phyloP scores from a whole-genome alignment of 2,329 filamentous ascomycete genomes.

The Xylaria sp. region DNA sequence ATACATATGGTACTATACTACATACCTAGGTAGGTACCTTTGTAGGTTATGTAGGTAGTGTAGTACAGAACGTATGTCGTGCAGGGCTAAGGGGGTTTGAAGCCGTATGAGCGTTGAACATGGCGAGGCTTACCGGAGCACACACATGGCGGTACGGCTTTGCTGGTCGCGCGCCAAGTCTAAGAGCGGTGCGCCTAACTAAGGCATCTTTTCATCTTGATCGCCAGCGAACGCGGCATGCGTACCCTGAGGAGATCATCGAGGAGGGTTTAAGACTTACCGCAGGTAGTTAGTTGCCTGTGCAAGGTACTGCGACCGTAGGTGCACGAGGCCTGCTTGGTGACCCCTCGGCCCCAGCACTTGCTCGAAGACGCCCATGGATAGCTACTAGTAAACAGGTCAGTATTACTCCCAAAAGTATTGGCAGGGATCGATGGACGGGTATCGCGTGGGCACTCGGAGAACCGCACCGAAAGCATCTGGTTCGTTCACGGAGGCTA shows the following conservation, averaged over 20 bases:
- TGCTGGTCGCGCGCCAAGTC: not conserved
- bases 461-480: not conserved
- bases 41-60: no score
- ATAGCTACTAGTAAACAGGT: no score
- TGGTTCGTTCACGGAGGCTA: not conserved
- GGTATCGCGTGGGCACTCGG: not conserved
- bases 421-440: not conserved
- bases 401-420: no score
- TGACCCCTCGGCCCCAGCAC: not conserved
- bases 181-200: not conserved
- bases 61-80: no score
- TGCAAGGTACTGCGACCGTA: not conserved
- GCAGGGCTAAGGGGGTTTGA: not conserved
- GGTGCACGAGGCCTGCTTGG: not conserved
- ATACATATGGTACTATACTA: not conserved
- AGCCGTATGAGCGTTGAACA: not conserved
- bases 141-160: not conserved
- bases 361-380: not conserved
- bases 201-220: not conserved
- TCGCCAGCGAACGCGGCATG: not conserved
- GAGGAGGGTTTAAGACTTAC: slow-evolving; percentile 40
- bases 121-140: not conserved
- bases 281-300: not conserved
- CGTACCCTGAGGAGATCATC: slow-evolving; percentile 16
- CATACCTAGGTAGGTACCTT: no score